Evolutionary conservation across 2,329 filamentous ascomycete species (phyloP), one percentile per base, ranked within the genome.

Genomic region (Dryadomyces quercus-mongolicae): DNA sequence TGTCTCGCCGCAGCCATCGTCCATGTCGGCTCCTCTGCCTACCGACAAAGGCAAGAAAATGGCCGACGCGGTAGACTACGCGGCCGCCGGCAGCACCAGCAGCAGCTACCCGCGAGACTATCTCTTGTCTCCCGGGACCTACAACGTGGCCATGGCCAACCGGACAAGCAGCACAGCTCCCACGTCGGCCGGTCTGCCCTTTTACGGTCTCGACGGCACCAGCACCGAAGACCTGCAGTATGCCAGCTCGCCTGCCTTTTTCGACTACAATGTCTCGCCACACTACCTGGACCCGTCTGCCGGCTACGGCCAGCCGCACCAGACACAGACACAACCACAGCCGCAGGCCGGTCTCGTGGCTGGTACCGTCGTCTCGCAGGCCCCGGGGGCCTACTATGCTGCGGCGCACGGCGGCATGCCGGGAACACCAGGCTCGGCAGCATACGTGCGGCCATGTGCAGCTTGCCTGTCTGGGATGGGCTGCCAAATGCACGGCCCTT

Each of bases 201-300:
- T 56, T 20, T 59, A 58, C 34, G 53, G 54, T 16, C 54, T 59
- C 16, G 57, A 59, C 13, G 51, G 38, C n/a, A 34, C 57, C 50
- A 58, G 56, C 40, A 40, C 57, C n/a, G 58, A 57, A 2, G 57
- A 56, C 18, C 36, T 58, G 51, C 52, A 50, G 15, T 58, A 58
- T 13, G 48, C 53, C 5, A 43, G 52, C 25, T 57, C 58, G 31
- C 47, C 53, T 0, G 21, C 54, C 8, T 54, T 59, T 15, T 60
- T 58, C 10, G 59, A 60, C 43, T 60, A 60, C 38, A 54, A 54
- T 47, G 54, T 56, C n/a, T 57, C 57, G 42, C 55, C 57, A 8
- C 57, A 54, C 6, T 59, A 59, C 34, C 36, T 55, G 15, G 44
- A 51, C 22, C 22, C 54, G 4, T 15, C 53, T 18, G n/a, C 13